phyloP scores from a whole-genome alignment of 352 stramenopile genomes.

The Chrysophaeum taylorii region DNA sequence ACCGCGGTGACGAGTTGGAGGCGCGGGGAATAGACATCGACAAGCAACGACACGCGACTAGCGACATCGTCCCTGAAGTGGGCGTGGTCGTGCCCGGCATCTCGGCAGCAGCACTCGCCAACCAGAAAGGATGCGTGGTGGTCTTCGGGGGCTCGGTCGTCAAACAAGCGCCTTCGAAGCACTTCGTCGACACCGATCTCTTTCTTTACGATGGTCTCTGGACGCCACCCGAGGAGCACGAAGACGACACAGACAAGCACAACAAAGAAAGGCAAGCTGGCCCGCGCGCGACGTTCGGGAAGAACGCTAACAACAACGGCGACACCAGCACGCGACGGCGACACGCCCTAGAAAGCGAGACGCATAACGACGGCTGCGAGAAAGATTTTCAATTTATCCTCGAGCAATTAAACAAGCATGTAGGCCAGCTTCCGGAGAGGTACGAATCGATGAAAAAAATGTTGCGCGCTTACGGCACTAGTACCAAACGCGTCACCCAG shows the following conservation, averaged over 20 bases:
- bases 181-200: not conserved
- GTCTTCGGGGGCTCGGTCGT: not conserved
- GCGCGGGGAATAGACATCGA: too few relatives aligned
- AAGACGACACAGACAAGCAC: not conserved
- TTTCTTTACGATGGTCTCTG: not conserved
- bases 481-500: too few relatives aligned
- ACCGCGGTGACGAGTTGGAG: conserved; percentile 2
- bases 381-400: not conserved
- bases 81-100: not conserved
- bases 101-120: not conserved
- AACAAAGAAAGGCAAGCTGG: not conserved
- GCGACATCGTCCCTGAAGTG: too few relatives aligned
- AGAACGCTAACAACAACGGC: not conserved
- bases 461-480: too few relatives aligned
- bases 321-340: not conserved
- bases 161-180: not conserved
- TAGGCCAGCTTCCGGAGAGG: not conserved
- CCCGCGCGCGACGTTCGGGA: not conserved
- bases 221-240: not conserved
- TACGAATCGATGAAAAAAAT: conserved; percentile 4
- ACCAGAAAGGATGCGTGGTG: not conserved
- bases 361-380: not conserved
- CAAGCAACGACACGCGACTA: too few relatives aligned
- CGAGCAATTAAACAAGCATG: not conserved
- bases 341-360: not conserved